Evolutionary conservation across 2,329 filamentous ascomycete species (phyloP), one percentile per base, ranked within the genome.

Genomic region (Penicillium sp.): DNA sequence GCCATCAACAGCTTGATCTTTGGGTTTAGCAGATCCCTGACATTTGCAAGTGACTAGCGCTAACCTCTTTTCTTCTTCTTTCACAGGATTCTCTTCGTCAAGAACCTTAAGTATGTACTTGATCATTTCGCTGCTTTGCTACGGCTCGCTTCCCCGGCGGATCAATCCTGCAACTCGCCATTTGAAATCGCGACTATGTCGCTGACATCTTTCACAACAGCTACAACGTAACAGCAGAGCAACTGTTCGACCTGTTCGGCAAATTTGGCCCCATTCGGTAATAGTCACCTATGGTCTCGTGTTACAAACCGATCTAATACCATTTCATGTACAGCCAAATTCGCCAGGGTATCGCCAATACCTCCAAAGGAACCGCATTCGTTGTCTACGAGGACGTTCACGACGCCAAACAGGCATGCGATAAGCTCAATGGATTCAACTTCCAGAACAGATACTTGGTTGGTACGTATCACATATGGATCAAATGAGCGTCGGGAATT

Each of bases 371-470:
- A 74, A 99, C 94, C 51, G 94, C 93, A 65, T 99, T 96, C 77
- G 94, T 99, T 68, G 94, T 99, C 78, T 99, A 97, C 82, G 94
- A 97, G 79, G 94, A 99, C 83, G 93, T 97, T 66, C 89, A 94
- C 84, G 94, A 99, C 82, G 92, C 94, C 65, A 99, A 99, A 81
- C 88, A 91, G 79, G 94, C 94, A 72, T 97, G 94, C 83, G 94
- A 99, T 82, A 97, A 97, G 82, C 83, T 99, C 76, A 99, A 99
- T 82, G 94, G 94, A 74, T 99, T 96, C 86, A 99, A 99, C 82
- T 99, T 99, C 77, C 94, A 99, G 82, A 96, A 93, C 80, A 89
- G 94, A 75, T 99, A 99, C 79, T 90, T 99, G 68, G 94, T 99
- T 71, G 91, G 91, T 95, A 85, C 59, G 90, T 86, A 48, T 47